phyloP scores from a whole-genome alignment of 2,329 filamentous ascomycete species.

The Cytospora leucostoma region DNA sequence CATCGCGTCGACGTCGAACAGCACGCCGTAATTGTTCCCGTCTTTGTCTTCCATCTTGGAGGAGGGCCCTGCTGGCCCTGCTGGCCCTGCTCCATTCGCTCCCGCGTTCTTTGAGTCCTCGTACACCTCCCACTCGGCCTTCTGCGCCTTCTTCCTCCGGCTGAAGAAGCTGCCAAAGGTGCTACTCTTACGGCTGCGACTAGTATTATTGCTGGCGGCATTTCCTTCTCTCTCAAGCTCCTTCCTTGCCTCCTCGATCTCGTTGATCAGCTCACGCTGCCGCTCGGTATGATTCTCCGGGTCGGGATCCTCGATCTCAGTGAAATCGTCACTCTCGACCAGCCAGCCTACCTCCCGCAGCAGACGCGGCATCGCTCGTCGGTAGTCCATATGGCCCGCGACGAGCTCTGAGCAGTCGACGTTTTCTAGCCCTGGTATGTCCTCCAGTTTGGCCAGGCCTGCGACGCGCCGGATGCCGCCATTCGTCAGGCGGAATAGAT shows the following conservation, averaged over 20 bases:
- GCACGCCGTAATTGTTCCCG: slow-evolving; percentile 62
- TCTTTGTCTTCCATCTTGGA: slow-evolving; percentile 49
- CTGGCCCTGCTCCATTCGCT: slow-evolving; percentile 26
- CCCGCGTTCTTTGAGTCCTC: slow-evolving; percentile 27
- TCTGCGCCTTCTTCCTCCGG: slow-evolving; percentile 75
- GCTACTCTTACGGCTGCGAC: slow-evolving; percentile 39
- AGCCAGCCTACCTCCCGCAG: slow-evolving; percentile 87
- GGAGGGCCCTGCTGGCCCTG: slow-evolving; percentile 30
- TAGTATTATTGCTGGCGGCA: slow-evolving; percentile 1
- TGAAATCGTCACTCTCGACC: slow-evolving; percentile 90
- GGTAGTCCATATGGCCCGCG: slow-evolving; percentile 94
- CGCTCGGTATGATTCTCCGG: slow-evolving; percentile 87
- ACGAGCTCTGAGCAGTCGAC: slow-evolving; percentile 84
- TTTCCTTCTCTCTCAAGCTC: slow-evolving; percentile 80
- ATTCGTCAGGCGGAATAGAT: slow-evolving; percentile 91
- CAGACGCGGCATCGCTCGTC: slow-evolving; percentile 84
- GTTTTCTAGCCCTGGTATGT: slow-evolving; percentile 82
- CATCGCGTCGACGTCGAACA: slow-evolving; percentile 97
- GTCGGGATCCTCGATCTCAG: slow-evolving; percentile 95
- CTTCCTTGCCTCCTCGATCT: slow-evolving; percentile 92
- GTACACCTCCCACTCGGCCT: slow-evolving; percentile 45
- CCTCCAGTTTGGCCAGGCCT: slow-evolving; percentile 75
- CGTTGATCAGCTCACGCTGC: slow-evolving; percentile 90
- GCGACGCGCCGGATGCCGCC: slow-evolving; percentile 89
- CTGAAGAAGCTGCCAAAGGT: slow-evolving; percentile 73